Base-by-base conservation (phyloP, 2,329 filamentous ascomycete species). In the Fonsecaea monophora region DNA sequence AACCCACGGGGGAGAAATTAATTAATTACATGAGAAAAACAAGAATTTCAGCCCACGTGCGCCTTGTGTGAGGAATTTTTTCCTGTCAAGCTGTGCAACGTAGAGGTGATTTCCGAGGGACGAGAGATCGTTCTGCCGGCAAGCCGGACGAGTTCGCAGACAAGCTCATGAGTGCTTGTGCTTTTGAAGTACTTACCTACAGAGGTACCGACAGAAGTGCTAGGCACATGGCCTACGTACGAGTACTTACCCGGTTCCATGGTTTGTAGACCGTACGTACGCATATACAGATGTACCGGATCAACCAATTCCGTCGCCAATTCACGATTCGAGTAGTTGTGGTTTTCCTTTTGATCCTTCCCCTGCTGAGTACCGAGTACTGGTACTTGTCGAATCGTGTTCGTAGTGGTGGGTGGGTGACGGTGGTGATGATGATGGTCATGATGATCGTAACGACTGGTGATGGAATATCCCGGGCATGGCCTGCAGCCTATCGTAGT, bases 381-480 rank as follows among this genome's bases (percentile, higher is more conserved):
- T 25, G 25, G 25, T 25, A 25, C 25, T 25, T 25, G 25, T 25
- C 25, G 25, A 37, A 12, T 37, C 10, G 35, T 42, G 18, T 8
- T 42, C 40, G 40, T 42, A 30, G 50, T 53, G 50, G 25, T 34
- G 50, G 45, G 45, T 50, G 45, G 45, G 45, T 15, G 45, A 15
- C 21, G 45, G 21, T 25, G 15, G 10, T 53, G 50, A 4, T 53
- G 50, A 59, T 13, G 34, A 25, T 58, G 18, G 21, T 32, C 59
- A 53, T 48, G 42, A 48, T 30, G 25, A 53, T 37, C 13, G 30
- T 21, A 21, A 48, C 1, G 18, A 35, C 2, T 34, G 13, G 54
- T 42, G 60, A 56, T 56, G 60, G 50, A 62, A 56, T 55, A 10
- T 35, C 21, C 60, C 50, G 15, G 60, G 35, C 53, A 30, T 34